These are phyloP conservation scores for Aeschynomene evenia DNA, from an alignment of 306 rosid genomes.

Conservation along the genomic window DNA sequence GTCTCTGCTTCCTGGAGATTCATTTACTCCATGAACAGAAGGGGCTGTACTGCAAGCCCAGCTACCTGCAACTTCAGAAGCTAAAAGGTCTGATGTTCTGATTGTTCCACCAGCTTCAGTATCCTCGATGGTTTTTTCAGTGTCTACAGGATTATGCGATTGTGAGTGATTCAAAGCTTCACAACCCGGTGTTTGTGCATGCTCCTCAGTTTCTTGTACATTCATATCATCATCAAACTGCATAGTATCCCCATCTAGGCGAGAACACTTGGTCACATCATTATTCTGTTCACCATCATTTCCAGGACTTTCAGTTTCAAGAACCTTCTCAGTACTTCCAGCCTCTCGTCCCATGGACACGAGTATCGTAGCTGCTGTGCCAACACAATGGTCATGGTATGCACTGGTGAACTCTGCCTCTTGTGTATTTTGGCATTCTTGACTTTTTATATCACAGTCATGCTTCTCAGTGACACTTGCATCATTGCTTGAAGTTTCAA, in stretches of 20 bases:
- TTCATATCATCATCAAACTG: conserved; percentile 68
- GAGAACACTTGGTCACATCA: conserved; percentile 51
- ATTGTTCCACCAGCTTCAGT: conserved; percentile 59
- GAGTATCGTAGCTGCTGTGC: conserved; percentile 36
- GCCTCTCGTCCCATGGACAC: conserved; percentile 69
- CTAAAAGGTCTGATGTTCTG: conserved; percentile 73
- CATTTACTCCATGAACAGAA: conserved; percentile 70
- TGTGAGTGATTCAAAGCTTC: conserved; percentile 45
- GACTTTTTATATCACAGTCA: conserved; percentile 73
- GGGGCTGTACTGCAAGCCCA: conserved; percentile 92
- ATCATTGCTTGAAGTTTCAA: conserved; percentile 65
- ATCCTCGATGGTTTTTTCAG: conserved; percentile 54
- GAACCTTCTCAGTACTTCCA: conserved; percentile 63
- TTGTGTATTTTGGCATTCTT: conserved; percentile 69
- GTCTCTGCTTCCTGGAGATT: conserved; percentile 55
- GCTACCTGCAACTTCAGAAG: conserved; percentile 93
- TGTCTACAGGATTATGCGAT: conserved; percentile 48
- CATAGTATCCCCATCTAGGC: conserved; percentile 65
- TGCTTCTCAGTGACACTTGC: conserved; percentile 80
- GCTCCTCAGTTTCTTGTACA: conserved; percentile 62
- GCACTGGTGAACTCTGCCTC: conserved; percentile 80
- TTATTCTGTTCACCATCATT: conserved; percentile 45
- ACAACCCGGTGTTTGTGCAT: conserved; percentile 38
- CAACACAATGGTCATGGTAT: conserved; percentile 48
- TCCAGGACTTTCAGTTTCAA: conserved; percentile 76